These are phyloP conservation scores for Epichloe bromicola DNA, from an alignment of 2,329 filamentous ascomycete species.

Conservation along the genomic window DNA sequence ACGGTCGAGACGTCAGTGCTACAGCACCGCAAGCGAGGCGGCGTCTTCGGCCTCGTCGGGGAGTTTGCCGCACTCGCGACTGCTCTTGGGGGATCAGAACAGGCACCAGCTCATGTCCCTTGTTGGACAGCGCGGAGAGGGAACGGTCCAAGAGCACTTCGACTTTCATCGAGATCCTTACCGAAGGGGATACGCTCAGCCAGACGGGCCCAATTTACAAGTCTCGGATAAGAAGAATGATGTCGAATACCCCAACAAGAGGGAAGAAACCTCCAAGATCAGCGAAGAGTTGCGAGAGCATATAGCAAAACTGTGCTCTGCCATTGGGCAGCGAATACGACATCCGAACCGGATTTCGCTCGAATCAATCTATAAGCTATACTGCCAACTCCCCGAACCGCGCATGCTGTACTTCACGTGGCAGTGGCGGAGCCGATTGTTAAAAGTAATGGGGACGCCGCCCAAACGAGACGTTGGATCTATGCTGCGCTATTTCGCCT, in stretches of 20 bases:
- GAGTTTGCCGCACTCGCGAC: constrained; percentile 1
- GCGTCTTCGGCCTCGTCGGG: constrained; percentile 5
- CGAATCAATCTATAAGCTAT: constrained; percentile 35
- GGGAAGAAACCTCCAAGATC: constrained; percentile 24
- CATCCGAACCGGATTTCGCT: constrained; percentile 28
- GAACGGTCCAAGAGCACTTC: constrained; percentile 39
- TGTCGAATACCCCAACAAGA: constrained; percentile 29
- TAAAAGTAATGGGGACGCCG: constrained; percentile 55
- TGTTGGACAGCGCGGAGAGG: constrained; percentile 35
- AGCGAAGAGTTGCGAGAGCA: constrained; percentile 22
- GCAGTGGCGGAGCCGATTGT: constrained; percentile 45
- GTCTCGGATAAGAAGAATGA: constrained; percentile 40
- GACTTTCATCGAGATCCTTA: constrained; percentile 40
- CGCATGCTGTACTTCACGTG: constrained; percentile 37
- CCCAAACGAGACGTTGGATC: constrained; percentile 41
- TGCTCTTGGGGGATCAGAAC: constrained; percentile 8
- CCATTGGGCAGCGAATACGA: constrained; percentile 28
- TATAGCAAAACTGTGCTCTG: constrained; percentile 26
- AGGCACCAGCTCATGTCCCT: constrained; percentile 37
- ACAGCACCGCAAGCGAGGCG: constrained; percentile 15
- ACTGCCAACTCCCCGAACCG: constrained; percentile 36
- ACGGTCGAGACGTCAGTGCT: constrained; percentile 10
- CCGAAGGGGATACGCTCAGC: constrained; percentile 37
- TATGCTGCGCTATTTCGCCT: constrained; percentile 71
- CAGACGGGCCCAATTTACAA: constrained; percentile 33